Base-by-base conservation (phyloP, 2,329 filamentous ascomycete species). In the Sphaerulina musiva region DNA sequence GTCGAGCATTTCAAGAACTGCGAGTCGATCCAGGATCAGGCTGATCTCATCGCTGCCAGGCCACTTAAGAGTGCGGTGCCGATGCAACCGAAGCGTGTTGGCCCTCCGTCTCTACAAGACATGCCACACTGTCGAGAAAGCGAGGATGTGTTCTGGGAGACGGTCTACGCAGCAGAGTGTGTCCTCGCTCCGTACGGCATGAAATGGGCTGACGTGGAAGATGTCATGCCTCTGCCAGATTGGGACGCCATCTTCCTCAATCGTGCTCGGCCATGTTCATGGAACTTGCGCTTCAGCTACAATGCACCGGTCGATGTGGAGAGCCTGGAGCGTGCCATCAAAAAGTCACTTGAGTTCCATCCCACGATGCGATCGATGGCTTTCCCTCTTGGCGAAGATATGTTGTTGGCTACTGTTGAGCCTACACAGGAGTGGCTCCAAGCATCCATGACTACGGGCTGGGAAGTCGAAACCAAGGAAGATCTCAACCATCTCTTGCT, bases 221-320 rank as follows among this genome's bases (percentile, higher is more conserved):
- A 70, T 49, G 64, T 70, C 7, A 57, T 66, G 46, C 64, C 68
- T 14, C 53, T 68, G 32, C 66, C 66, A 2, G 64, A 68, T 49
- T 67, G 66, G 66, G 64, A 67, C 50, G 62, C 65, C 8, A 66
- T 68, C 46, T 68, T 67, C 55, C 62, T 60, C 38, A 59, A 68
- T 48, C 57, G 56, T 23, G 56, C 59, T n/a, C 59, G 66, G 10
- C 66, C 65, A 3, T 60, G 57, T 2, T 68, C 66, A 3, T 67
- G 64, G 64, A 68, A 67, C 38, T 56, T 67, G 32, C 63, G 66
- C 43, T 68, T 66, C 55, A 65, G 57, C 55, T 68, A 63, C 53
- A 56, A 63, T 55, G 63, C 62, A 11, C 54, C 58, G 9, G 59
- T 64, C 23, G 56, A 58, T 44, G 57, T 54, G 8, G 40, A 42